Evolutionary conservation across 768 basidiomycete species (phyloP).

Genomic region (Xanthoconium purpureum): DNA sequence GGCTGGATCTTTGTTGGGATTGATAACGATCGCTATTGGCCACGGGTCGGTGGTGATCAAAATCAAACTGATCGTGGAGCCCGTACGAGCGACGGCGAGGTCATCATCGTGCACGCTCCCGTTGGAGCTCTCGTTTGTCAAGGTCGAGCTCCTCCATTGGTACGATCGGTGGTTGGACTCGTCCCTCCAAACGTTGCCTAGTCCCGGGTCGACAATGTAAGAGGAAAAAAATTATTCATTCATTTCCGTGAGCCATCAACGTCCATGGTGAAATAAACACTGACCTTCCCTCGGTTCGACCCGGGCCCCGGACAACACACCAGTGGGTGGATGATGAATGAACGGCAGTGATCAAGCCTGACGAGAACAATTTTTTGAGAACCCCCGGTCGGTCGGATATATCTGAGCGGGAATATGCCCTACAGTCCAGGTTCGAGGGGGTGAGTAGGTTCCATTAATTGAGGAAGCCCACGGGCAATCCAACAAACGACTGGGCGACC

Average conservation of each 20-base stretch:
- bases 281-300: constrained; percentile 12
- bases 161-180: constrained; percentile 15
- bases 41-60: neutral
- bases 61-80: constrained; percentile 12
- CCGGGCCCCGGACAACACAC: neutral
- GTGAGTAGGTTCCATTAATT: constrained; percentile 23
- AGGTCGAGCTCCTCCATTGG: neutral
- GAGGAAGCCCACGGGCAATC: constrained; percentile 1
- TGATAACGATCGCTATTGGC: constrained; percentile 16
- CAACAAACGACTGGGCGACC: constrained; percentile 10
- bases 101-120: neutral
- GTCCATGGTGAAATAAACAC: constrained; percentile 22
- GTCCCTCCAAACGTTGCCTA: constrained; percentile 8
- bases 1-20: constrained; percentile 18
- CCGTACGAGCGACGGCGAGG: neutral
- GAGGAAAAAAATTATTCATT: constrained; percentile 27
- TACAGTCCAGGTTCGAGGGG: constrained; percentile 2
- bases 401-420: constrained; percentile 8
- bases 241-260: constrained; percentile 28
- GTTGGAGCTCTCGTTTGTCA: neutral
- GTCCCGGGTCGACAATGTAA: constrained; percentile 13
- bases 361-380: constrained; percentile 14
- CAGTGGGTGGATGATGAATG: constrained; percentile 14
- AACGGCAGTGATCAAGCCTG: constrained; percentile 10
- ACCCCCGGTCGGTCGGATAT: constrained; percentile 6